Conservation (phyloP, 2,329 filamentous ascomycete species). For the Phyllosticta capitalensis region DNA sequence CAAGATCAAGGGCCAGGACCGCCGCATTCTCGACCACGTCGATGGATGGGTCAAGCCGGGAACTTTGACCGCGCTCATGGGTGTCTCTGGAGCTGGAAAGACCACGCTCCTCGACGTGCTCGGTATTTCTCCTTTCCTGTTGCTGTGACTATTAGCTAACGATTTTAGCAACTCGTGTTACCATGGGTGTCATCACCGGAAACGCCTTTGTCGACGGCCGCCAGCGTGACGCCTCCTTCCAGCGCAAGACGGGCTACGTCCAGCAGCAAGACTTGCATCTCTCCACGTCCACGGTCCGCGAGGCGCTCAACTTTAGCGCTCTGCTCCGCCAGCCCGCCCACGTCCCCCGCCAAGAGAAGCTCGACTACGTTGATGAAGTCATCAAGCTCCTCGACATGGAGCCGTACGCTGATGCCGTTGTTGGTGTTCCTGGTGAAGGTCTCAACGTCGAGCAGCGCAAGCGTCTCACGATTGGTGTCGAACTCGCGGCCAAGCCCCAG, state of each 20-base stretch:
- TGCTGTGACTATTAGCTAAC: too few relatives aligned
- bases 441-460: conserved; percentile 50
- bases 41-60: conserved; percentile 86
- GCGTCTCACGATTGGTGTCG: conserved; percentile 50
- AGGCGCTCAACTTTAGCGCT: conserved; percentile 72
- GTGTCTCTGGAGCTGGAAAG: conserved; percentile 61
- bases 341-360: conserved; percentile 59
- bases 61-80: conserved; percentile 76
- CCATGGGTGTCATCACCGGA: conserved; percentile 73
- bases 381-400: conserved; percentile 83
- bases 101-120: conserved; percentile 77
- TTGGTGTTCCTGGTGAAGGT: conserved; percentile 78
- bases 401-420: conserved; percentile 73
- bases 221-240: conserved; percentile 65
- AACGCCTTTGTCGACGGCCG: conserved; percentile 71
- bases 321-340: conserved; percentile 66
- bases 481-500: conserved; percentile 46
- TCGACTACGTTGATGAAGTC: conserved; percentile 76
- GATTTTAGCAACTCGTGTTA: conserved; percentile 55
- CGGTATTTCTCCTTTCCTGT: not conserved
- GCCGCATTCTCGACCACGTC: conserved; percentile 68
- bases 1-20: conserved; percentile 62
- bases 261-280: conserved; percentile 84
- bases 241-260: conserved; percentile 79
- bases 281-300: conserved; percentile 68